Evolutionary conservation across 2,329 filamentous ascomycete species (phyloP).

Genomic region (Huntiella savannae): DNA sequence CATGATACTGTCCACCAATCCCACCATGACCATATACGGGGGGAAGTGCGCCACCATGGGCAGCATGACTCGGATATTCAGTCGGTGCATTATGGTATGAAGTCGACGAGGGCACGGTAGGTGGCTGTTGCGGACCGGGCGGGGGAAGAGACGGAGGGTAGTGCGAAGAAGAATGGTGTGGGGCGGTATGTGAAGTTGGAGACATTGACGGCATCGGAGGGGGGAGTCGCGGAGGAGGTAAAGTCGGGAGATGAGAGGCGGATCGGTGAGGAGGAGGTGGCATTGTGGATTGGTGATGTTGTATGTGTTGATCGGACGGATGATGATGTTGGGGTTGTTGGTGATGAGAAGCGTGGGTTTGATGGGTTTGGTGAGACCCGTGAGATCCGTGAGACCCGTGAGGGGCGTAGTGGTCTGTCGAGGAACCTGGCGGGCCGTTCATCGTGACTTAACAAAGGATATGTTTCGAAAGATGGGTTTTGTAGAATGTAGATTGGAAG

Average conservation of each 20-base stretch:
- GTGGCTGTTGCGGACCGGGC: background rate
- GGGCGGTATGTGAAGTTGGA: background rate
- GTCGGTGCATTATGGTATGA: background rate
- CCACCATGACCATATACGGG: background rate
- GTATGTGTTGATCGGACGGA: background rate
- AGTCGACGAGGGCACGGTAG: background rate
- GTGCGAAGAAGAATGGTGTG: background rate
- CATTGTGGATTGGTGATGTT: conserved; percentile 3
- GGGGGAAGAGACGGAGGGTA: background rate
- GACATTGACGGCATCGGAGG: conserved; percentile 1
- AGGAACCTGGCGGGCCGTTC: too few species aligned
- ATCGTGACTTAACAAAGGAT: too few species aligned
- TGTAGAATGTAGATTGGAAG: too few species aligned
- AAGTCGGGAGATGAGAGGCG: conserved; percentile 3
- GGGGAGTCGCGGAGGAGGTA: background rate
- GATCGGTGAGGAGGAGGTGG: background rate
- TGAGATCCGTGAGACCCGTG: background rate
- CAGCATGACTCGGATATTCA: background rate
- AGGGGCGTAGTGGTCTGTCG: background rate
- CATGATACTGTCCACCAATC: background rate
- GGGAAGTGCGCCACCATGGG: background rate
- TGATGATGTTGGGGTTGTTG: background rate
- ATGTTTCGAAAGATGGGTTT: too few species aligned
- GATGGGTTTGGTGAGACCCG: background rate
- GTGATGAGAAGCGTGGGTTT: background rate